Percentiles rank a stretch among this genome's conserved stretches.
phyloP scores from a whole-genome alignment of 2,329 filamentous ascomycete species.

The Dactylellina haptotyla region DNA sequence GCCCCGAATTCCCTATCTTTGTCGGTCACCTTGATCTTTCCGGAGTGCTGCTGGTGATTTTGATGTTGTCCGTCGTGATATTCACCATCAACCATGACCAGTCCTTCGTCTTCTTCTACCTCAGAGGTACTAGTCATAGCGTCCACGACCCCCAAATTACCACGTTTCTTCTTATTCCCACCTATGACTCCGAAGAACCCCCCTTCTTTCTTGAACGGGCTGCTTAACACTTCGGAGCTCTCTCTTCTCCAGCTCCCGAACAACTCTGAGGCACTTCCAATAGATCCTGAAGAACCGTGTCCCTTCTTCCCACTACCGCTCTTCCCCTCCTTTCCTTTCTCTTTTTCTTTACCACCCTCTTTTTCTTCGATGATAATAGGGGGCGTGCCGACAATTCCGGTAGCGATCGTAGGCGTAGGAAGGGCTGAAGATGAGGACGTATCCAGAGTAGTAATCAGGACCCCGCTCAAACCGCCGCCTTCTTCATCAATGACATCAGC shows the following conservation, averaged over 20 bases:
- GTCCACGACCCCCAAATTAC: constrained; percentile 40
- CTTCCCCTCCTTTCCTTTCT: constrained; percentile 27
- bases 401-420: constrained; percentile 8
- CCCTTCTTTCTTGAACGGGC: constrained; percentile 47
- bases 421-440: not conserved
- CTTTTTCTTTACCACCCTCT: constrained; percentile 6
- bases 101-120: constrained; percentile 39
- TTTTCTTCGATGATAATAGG: not conserved
- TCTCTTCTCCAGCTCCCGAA: constrained; percentile 48
- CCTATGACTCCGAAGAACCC: constrained; percentile 48
- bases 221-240: constrained; percentile 40
- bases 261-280: constrained; percentile 40
- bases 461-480: constrained; percentile 32
- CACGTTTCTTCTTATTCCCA: constrained; percentile 54
- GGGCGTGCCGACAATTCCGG: not conserved
- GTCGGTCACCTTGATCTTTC: constrained; percentile 7
- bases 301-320: constrained; percentile 33
- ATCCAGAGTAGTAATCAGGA: constrained; percentile 28
- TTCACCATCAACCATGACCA: constrained; percentile 16
- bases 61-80: constrained; percentile 10
- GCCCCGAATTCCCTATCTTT: constrained; percentile 18
- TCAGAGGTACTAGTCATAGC: constrained; percentile 51
- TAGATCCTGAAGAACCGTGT: constrained; percentile 37
- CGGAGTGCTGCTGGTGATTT: constrained; percentile 3
- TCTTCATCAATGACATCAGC: constrained; percentile 49